phyloP scores from a whole-genome alignment of 2,329 filamentous ascomycete species.

The Alternaria metachromatica region DNA sequence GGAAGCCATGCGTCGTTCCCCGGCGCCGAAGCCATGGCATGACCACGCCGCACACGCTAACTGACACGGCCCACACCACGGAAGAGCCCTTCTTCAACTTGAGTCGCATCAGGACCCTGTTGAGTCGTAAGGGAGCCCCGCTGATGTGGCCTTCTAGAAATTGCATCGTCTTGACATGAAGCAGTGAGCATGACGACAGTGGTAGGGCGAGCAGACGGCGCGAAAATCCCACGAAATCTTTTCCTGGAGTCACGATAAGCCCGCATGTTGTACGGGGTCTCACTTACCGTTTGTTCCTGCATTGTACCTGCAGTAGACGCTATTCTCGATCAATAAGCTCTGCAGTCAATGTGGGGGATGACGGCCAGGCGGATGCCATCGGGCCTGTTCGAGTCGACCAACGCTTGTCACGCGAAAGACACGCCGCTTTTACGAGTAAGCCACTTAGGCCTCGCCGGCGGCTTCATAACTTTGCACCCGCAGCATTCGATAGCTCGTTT shows the following conservation, averaged over 20 bases:
- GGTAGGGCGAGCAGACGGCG: background rate
- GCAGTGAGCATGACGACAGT: conserved; percentile 9
- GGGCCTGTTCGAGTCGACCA: conserved; percentile 30
- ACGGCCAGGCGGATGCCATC: conserved; percentile 30
- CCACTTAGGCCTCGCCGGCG: conserved; percentile 29
- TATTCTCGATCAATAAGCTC: conserved; percentile 29
- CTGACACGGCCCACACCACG: conserved; percentile 25
- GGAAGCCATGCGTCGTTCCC: conserved; percentile 49
- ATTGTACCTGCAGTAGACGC: conserved; percentile 51
- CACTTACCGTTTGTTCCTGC: conserved; percentile 28
- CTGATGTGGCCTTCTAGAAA: conserved; percentile 45
- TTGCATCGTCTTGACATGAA: conserved; percentile 20
- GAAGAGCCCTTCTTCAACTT: conserved; percentile 34
- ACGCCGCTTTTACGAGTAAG: conserved; percentile 24
- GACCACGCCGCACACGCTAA: conserved; percentile 28
- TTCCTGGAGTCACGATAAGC: conserved; percentile 30
- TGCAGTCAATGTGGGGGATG: conserved; percentile 41
- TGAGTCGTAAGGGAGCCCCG: conserved; percentile 32
- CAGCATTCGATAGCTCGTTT: conserved; percentile 42
- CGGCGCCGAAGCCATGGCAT: conserved; percentile 44
- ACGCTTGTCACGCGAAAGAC: conserved; percentile 36
- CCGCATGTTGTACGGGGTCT: conserved; percentile 16
- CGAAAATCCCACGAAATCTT: conserved; percentile 14
- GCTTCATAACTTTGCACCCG: conserved; percentile 30
- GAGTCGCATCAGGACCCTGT: conserved; percentile 41